These are phyloP conservation scores for Amanita polypyramis DNA, from an alignment of 768 basidiomycete species.

Conservation along the genomic window DNA sequence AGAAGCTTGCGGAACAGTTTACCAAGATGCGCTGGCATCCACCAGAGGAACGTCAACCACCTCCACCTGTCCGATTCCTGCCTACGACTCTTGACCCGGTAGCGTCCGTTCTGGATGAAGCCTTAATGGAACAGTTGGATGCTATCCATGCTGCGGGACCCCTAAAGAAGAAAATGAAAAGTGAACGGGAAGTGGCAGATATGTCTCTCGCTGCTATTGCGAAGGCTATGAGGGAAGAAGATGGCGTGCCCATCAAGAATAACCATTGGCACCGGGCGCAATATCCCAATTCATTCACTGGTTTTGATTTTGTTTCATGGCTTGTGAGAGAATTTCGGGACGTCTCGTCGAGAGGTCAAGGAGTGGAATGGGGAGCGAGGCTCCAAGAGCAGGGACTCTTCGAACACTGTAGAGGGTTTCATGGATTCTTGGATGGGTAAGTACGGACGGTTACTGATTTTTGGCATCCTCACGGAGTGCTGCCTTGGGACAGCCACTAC, in stretches of 20 bases:
- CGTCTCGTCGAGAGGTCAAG: constrained; percentile 74
- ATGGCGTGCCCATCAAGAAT: constrained; percentile 75
- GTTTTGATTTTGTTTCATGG: constrained; percentile 87
- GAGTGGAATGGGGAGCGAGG: constrained; percentile 64
- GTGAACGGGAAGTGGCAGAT: constrained; percentile 61
- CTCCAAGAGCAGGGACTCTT: constrained; percentile 78
- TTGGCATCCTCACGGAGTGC: not conserved
- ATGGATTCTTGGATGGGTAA: constrained; percentile 84
- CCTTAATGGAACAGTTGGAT: constrained; percentile 71
- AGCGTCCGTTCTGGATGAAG: constrained; percentile 68
- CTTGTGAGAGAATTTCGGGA: constrained; percentile 86
- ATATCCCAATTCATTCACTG: constrained; percentile 80
- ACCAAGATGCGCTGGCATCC: constrained; percentile 74
- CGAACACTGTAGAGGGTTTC: constrained; percentile 69
- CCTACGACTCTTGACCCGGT: constrained; percentile 81
- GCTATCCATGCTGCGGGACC: constrained; percentile 69
- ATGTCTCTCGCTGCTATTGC: constrained; percentile 56
- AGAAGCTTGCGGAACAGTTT: constrained; percentile 84
- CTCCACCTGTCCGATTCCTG: constrained; percentile 63
- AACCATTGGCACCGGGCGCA: constrained; percentile 71
- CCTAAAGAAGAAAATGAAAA: constrained; percentile 71
- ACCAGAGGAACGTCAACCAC: constrained; percentile 41
- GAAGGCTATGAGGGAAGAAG: constrained; percentile 79
- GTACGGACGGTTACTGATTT: constrained; percentile 14
- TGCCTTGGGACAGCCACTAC: constrained; percentile 53